Percentiles rank a stretch among this genome's conserved stretches.
phyloP scores from a whole-genome alignment of 1,139 yeast genomes.

The Blastobotrys persicus region DNA sequence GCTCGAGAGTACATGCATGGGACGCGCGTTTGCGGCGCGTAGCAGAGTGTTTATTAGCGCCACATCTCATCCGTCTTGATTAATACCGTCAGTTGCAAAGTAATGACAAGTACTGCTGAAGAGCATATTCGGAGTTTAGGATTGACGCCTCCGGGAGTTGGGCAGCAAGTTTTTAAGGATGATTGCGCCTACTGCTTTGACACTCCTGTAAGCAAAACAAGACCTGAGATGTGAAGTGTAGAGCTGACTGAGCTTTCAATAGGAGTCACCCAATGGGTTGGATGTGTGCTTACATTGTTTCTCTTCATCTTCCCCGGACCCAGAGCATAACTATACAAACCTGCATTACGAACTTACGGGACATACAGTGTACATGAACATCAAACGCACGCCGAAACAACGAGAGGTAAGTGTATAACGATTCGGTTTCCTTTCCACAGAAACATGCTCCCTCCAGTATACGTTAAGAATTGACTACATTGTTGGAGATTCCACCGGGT shows the following conservation, averaged over 20 bases:
- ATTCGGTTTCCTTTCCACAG: not conserved
- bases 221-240: too few species aligned
- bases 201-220: slow-evolving; percentile 52
- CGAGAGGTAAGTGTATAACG: slow-evolving; percentile 1
- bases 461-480: too few species aligned
- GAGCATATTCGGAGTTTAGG: slow-evolving; percentile 22
- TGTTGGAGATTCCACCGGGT: too few species aligned
- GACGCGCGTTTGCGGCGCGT: not conserved
- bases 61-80: not conserved
- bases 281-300: slow-evolving; percentile 72
- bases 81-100: not conserved
- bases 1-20: not conserved
- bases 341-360: slow-evolving; percentile 51
- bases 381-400: slow-evolving; percentile 49
- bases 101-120: slow-evolving; percentile 12
- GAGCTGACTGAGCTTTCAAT: slow-evolving; percentile 8
- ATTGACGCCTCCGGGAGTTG: slow-evolving; percentile 24
- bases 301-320: slow-evolving; percentile 57
- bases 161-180: slow-evolving; percentile 59
- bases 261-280: slow-evolving; percentile 57
- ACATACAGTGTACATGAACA: slow-evolving; percentile 57
- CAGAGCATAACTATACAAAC: slow-evolving; percentile 51
- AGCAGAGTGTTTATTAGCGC: not conserved
- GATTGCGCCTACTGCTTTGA: slow-evolving; percentile 82
- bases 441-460: too few species aligned